Percentiles rank a stretch among this genome's conserved stretches.
Conservation (phyloP, 345 rosid genomes). For the Diplotaxis tenuifolia region DNA sequence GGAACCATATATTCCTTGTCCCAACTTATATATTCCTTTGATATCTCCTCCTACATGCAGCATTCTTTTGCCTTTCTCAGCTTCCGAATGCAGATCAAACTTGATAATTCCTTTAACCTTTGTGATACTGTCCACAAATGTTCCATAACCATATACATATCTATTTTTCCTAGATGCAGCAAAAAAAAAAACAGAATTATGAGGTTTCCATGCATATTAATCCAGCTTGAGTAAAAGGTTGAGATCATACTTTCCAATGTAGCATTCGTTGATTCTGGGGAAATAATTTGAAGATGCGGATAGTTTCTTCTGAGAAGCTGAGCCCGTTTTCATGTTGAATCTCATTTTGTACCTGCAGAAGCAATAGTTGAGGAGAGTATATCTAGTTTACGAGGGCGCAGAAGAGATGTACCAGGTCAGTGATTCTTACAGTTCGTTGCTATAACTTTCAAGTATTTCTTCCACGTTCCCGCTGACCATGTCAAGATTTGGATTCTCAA, state of each 20-base stretch:
- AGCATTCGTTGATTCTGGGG: slow-evolving; percentile 75
- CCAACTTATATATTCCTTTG: slow-evolving; percentile 73
- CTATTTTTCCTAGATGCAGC: slow-evolving; percentile 70
- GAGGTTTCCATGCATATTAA: slow-evolving; percentile 1
- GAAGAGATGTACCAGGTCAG: slow-evolving; percentile 11
- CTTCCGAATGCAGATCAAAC: slow-evolving; percentile 79
- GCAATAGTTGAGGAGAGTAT: slow-evolving; percentile 30
- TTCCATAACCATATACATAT: slow-evolving; percentile 67
- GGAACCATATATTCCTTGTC: slow-evolving; percentile 83
- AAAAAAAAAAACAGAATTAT: neutral
- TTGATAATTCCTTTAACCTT: slow-evolving; percentile 76
- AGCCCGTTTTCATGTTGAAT: slow-evolving; percentile 82
- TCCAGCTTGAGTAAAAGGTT: slow-evolving; percentile 12
- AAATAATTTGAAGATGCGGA: slow-evolving; percentile 80
- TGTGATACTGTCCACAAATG: slow-evolving; percentile 71
- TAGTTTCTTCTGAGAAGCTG: slow-evolving; percentile 75
- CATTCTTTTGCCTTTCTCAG: slow-evolving; percentile 57
- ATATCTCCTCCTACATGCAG: slow-evolving; percentile 87
- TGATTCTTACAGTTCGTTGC: slow-evolving; percentile 62
- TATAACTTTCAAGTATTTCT: slow-evolving; percentile 61
- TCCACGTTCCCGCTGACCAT: slow-evolving; percentile 68
- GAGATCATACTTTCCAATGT: slow-evolving; percentile 67
- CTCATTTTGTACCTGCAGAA: slow-evolving; percentile 81
- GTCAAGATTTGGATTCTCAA: slow-evolving; percentile 72
- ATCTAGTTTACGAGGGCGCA: neutral